phyloP scores from a whole-genome alignment of 2,329 filamentous ascomycete genomes.

The Hypoxylon sp. region DNA sequence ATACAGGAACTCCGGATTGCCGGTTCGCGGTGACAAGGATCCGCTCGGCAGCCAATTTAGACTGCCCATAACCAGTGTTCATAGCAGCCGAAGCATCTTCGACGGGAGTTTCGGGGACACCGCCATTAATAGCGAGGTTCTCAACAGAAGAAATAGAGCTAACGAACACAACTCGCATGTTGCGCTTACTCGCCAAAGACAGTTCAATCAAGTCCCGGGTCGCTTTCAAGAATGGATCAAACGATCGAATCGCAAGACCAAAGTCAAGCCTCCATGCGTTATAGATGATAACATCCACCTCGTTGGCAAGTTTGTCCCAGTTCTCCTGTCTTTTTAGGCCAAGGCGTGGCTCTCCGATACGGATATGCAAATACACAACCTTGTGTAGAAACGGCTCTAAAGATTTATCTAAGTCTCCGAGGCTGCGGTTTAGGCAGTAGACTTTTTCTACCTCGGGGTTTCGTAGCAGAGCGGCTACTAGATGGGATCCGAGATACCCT shows the following conservation, averaged over 20 bases:
- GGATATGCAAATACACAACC: slow-evolving; percentile 20
- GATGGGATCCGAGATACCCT: slow-evolving; percentile 28
- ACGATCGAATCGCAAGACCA: slow-evolving; percentile 34
- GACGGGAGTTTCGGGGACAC: slow-evolving; percentile 27
- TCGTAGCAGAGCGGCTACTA: slow-evolving; percentile 11
- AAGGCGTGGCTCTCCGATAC: slow-evolving; percentile 23
- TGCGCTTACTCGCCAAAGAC: slow-evolving; percentile 10
- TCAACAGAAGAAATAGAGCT: slow-evolving; percentile 37
- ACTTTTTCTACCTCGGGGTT: slow-evolving; percentile 18
- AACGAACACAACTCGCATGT: slow-evolving; percentile 39
- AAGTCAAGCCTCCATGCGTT: slow-evolving; percentile 42
- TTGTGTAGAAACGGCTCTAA: slow-evolving; percentile 8
- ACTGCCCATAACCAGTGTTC: slow-evolving; percentile 38
- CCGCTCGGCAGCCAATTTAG: slow-evolving; percentile 35
- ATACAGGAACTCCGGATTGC: slow-evolving; percentile 25
- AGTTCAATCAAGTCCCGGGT: slow-evolving; percentile 32
- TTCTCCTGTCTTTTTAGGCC: slow-evolving; percentile 18
- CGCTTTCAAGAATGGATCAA: slow-evolving; percentile 31
- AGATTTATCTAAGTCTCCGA: not conserved
- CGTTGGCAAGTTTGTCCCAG: slow-evolving; percentile 1
- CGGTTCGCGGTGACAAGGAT: slow-evolving; percentile 24
- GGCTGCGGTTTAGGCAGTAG: slow-evolving; percentile 31
- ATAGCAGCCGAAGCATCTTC: slow-evolving; percentile 22
- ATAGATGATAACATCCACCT: slow-evolving; percentile 34
- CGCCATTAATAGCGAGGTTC: slow-evolving; percentile 10